These are phyloP conservation scores for Erythrophleum ivorense DNA, from an alignment of 331 rosid species.

Conservation along the genomic window DNA sequence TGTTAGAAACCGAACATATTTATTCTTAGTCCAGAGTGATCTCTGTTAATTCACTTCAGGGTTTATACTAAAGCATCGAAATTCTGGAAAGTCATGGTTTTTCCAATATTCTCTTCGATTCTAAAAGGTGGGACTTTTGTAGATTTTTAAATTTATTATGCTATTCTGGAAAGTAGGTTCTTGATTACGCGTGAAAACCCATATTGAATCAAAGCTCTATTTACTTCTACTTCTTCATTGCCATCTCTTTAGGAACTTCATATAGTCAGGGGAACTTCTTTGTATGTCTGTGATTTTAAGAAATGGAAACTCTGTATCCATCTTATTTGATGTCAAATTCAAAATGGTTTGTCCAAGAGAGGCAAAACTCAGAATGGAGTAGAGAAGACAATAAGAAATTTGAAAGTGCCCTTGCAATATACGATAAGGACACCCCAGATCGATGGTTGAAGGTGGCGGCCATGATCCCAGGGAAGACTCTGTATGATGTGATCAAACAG, in stretches of 20 bases:
- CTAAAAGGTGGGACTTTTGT: constrained; percentile 51
- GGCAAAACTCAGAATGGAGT: constrained; percentile 56
- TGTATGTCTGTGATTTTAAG: background rate
- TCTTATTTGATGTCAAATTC: constrained; percentile 40
- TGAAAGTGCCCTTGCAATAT: constrained; percentile 66
- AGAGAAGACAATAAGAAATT: constrained; percentile 68
- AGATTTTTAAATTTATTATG: constrained; percentile 47
- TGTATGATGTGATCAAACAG: constrained; percentile 60
- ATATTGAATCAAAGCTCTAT: constrained; percentile 39
- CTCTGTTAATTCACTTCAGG: background rate
- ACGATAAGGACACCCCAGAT: constrained; percentile 58
- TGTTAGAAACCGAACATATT: background rate
- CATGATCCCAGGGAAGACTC: constrained; percentile 67
- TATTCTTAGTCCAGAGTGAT: background rate
- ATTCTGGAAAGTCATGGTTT: background rate
- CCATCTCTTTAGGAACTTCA: constrained; percentile 15
- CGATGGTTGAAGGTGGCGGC: constrained; percentile 54
- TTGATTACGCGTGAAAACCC: constrained; percentile 52
- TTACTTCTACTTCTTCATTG: constrained; percentile 15
- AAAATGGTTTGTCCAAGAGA: constrained; percentile 39
- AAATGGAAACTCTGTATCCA: constrained; percentile 55
- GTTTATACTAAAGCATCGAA: constrained; percentile 27
- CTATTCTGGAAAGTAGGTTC: constrained; percentile 51
- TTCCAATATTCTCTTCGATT: constrained; percentile 56
- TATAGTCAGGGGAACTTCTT: background rate